Evolutionary conservation across 805 yeast species (phyloP).

Genomic region (Kazachstania viticola): DNA sequence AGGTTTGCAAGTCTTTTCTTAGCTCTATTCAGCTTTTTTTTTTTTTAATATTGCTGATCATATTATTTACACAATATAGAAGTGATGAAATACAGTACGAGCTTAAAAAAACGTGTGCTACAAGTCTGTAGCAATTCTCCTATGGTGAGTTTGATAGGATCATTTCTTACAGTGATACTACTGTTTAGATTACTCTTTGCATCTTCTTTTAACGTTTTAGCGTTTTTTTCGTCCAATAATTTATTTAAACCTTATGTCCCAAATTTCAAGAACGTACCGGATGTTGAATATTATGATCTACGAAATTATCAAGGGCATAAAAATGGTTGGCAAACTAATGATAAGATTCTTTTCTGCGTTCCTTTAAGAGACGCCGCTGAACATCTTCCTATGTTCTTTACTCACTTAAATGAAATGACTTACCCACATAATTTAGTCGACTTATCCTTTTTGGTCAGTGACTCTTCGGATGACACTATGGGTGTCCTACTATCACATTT

Average conservation of each 20-base stretch:
- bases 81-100: too few relatives aligned
- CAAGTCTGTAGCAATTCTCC: slow-evolving; percentile 1
- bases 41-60: too few relatives aligned
- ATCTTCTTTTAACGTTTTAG: slow-evolving; percentile 4
- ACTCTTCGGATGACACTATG: slow-evolving; percentile 82
- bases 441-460: slow-evolving; percentile 75
- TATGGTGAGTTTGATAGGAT: slow-evolving; percentile 2
- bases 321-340: slow-evolving; percentile 71
- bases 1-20: too few relatives aligned
- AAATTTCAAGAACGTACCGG: slow-evolving; percentile 24
- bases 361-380: slow-evolving; percentile 88
- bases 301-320: slow-evolving; percentile 50
- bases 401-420: slow-evolving; percentile 65
- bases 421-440: slow-evolving; percentile 84
- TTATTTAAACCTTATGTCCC: slow-evolving; percentile 26
- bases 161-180: slow-evolving; percentile 2
- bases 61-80: too few relatives aligned
- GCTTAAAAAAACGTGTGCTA: too few relatives aligned
- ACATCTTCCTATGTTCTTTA: slow-evolving; percentile 82
- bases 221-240: background rate
- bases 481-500: slow-evolving; percentile 48
- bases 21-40: too few relatives aligned
- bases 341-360: slow-evolving; percentile 73
- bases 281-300: slow-evolving; percentile 64
- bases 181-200: slow-evolving; percentile 7